Evolutionary conservation across 805 yeast species (phyloP), one percentile per base, ranked within the genome.

Genomic region (Metschnikowia lunata): DNA sequence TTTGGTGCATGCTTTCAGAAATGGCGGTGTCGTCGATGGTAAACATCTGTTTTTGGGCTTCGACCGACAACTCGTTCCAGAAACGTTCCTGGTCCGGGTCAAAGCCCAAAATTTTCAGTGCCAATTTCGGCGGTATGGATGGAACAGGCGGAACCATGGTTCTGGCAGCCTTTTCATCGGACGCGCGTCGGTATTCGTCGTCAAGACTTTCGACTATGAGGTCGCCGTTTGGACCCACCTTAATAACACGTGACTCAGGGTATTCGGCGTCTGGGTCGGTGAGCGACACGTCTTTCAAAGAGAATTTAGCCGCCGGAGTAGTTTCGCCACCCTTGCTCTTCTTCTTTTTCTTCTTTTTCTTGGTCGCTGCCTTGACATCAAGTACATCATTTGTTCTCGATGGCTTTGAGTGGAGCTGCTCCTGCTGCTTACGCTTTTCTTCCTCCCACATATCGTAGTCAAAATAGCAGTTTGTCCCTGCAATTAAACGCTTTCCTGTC

Each of bases 141-240:
- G 36, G 39, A 2, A 40, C 45, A 5, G 45, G 42, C 8, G 47
- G 43, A 29, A 23, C 45, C 43, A 40, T 32, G n/a, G 23, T 43
- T 10, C 28, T 15, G 28, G 13, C 11, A 18, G 15, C 18, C 8
- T 11, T 36, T 15, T 27, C 28, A 14, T 26, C 41, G 30, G 6
- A 9, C 13, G 47, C 43, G 6, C 43, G 45, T 3, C 44, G 38
- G 14, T 41, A 33, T n/a, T 58, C 60, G 34, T 65, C 67, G 13
- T 69, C 73, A 40, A 79, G 57, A 40, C 78, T 73, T 54, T 85
- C 84, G 23, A 87, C 88, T 39, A 85, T 76, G 6, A 86, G 85
- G 52, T 84, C 87, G 7, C 95, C 95, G 59, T 85, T 83, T 4
- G 82, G 75, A 4, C 78, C 85, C 52, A 82, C 81, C 52, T 79